Base-by-base conservation (phyloP, 495 filamentous ascomycete species). In the Aspergillus bertholletiae region DNA sequence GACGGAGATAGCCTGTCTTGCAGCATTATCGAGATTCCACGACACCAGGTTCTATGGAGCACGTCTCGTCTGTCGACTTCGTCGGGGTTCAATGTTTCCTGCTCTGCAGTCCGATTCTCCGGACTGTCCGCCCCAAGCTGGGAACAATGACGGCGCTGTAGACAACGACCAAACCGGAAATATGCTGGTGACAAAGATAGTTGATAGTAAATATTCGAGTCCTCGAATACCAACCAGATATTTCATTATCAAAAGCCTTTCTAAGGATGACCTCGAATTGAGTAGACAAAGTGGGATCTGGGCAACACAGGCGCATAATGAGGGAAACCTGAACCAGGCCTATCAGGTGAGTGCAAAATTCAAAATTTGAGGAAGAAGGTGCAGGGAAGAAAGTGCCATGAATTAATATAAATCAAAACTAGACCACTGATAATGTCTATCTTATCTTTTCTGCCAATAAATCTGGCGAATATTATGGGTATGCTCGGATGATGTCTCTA, bases 371-470 rank as follows among this genome's bases (percentile, higher is more conserved):
- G 39, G 47, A 11, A 26, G 26, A 11, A 5, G 30, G 30, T 3
- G 30, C 30, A 32, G 30, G 30, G 21, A n/a, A 23, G 15, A 28
- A 21, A 26, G 3, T 46, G 6, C 20, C 7, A 26, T 26, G 43
- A 46, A 30, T 49, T 12, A 3, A 44, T 20, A 54, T 57, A 53
- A 15, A 51, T 45, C 35, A 35, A 24, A 34, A 45, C 15, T 52
- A 96, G 92, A 77, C 73, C 15, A 83, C 87, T 20, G 89, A 95
- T 46, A 88, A 90, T 64, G 92, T 97, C n/a, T 97, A 93, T 62
- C 79, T 98, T 27, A 85, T 98, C 22, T 98, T 98, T 69, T 97
- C 92, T 13, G 94, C 92, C 12, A 98, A 97, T 72, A 97, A 97
- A 63, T 97, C 94, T 0, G 94, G 94, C 18, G 94, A 97, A 70